Percentiles rank a stretch among this genome's conserved stretches.
Conservation (phyloP, 1,284 basidiomycete species). For the Fomitopsis schrenkii region DNA sequence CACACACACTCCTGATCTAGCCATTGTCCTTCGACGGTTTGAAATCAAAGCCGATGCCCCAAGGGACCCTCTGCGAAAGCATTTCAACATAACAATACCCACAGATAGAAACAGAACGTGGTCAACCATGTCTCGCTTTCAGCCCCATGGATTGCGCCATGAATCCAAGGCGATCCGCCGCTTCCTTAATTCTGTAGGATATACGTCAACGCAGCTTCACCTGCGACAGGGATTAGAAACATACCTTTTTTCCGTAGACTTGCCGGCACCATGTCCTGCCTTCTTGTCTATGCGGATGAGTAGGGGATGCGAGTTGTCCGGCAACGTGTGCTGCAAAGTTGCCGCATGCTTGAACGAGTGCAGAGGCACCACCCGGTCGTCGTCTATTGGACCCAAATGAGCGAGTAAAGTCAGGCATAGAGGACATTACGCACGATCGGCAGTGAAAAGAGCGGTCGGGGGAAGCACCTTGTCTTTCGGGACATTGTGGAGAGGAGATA, state of each 20-base stretch:
- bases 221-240: constrained; percentile 6
- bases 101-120: neutral
- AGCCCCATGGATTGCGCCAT: constrained; percentile 63
- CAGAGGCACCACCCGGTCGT: constrained; percentile 78
- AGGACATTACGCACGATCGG: constrained; percentile 57
- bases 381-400: constrained; percentile 42
- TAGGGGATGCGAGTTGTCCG: constrained; percentile 65
- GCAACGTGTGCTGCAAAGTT: constrained; percentile 60
- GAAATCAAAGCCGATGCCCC: neutral
- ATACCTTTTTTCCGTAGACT: constrained; percentile 71
- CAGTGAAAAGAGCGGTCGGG: constrained; percentile 67
- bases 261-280: constrained; percentile 78
- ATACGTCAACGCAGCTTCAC: neutral
- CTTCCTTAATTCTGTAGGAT: constrained; percentile 63
- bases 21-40: too few relatives aligned
- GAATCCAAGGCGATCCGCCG: constrained; percentile 75
- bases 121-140: constrained; percentile 23
- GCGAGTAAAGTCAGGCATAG: neutral
- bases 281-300: constrained; percentile 76
- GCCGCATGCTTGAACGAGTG: constrained; percentile 82
- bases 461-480: constrained; percentile 59
- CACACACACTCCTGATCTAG: too few relatives aligned
- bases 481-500: constrained; percentile 77
- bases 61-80: neutral
- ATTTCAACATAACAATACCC: neutral